Base-by-base conservation (phyloP, 2,329 filamentous ascomycete genomes). In the Diplodia corticola region DNA sequence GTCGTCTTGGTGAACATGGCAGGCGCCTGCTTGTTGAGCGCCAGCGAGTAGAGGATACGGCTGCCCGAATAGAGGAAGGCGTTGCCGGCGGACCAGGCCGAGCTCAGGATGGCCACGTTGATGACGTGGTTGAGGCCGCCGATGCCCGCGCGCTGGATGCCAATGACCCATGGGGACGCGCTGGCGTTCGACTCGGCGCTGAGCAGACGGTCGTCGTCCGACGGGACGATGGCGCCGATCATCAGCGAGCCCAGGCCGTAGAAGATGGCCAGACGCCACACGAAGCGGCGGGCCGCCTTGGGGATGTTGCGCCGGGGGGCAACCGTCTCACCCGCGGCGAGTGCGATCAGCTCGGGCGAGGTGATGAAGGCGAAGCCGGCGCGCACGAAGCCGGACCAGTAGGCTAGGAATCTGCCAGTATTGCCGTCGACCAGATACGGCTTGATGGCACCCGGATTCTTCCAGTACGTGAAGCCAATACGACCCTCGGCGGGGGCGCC, bases 221-320 rank as follows among this genome's bases (percentile, higher is more conserved):
- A 83, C 1, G 83, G 79, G 5, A 88, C 85, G 6, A 87, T 75
- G 71, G 88, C 79, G 20, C 86, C 86, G 13, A 88, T 84, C 9
- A 84, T 77, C 13, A 88, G 74, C 1, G 85, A 80, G 61, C 77
- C 78, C 20, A 82, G 69, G 64, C 80, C 70, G 71, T 80, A 79
- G 69, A 81, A 81, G 33, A 80, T 67, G 5, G 89, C 89, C 35
- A 94, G 80, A 30, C 91, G 88, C 76, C 91, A 93, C 75, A 93
- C 93, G 1, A 93, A 90, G 57, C 89, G 87, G 67, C 92, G 92
- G 77, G 88, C 93, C 1, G 91, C 91, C 46, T 85, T 87, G 0
- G 91, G 91, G 76, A 95, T 86, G 20, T 63, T 63, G 44, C 30
- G 69, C 57, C 87, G 84, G 2, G 88, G 89, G 20, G 87, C 85